These are phyloP conservation scores for Cetraspora pellucida DNA, from an alignment of 192 early-diverging fungal species.

Conservation along the genomic window DNA sequence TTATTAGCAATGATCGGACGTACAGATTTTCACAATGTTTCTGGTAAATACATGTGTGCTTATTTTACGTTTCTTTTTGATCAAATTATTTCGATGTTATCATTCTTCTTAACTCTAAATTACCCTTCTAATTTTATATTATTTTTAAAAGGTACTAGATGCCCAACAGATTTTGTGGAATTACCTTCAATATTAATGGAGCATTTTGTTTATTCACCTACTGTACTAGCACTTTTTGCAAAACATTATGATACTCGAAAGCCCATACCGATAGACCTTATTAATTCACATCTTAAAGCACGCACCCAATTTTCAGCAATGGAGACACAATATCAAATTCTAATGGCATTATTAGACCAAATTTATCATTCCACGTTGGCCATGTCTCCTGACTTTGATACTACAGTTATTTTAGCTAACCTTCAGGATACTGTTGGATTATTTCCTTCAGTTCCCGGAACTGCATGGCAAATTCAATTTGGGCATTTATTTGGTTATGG, in stretches of 20 bases:
- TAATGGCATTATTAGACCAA: slow-evolving; percentile 92
- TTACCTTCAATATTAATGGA: slow-evolving; percentile 97
- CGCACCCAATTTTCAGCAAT: slow-evolving; percentile 65
- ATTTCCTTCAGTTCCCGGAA: slow-evolving; percentile 71
- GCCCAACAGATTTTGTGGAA: slow-evolving; percentile 96
- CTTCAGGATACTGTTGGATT: slow-evolving; percentile 66
- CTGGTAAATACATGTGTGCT: slow-evolving; percentile 34
- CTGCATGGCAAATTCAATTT: slow-evolving; percentile 91
- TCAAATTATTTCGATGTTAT: not conserved
- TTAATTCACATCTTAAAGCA: slow-evolving; percentile 56
- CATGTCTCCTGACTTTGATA: slow-evolving; percentile 51
- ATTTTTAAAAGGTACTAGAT: slow-evolving; percentile 74
- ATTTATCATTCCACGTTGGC: slow-evolving; percentile 72
- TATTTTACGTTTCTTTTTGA: not conserved
- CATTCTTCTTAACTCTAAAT: not conserved
- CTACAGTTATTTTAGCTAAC: slow-evolving; percentile 57
- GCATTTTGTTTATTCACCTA: slow-evolving; percentile 76
- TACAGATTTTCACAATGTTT: slow-evolving; percentile 95
- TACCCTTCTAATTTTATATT: not conserved
- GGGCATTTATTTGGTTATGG: slow-evolving; percentile 91
- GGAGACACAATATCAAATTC: slow-evolving; percentile 85
- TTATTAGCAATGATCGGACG: slow-evolving; percentile 79
- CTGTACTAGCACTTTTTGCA: slow-evolving; percentile 74
- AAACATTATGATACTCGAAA: slow-evolving; percentile 73
- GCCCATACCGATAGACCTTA: slow-evolving; percentile 56